These are phyloP conservation scores for Pseudocercospora ulei DNA, from an alignment of 2,329 filamentous ascomycete genomes.

Conservation along the genomic window DNA sequence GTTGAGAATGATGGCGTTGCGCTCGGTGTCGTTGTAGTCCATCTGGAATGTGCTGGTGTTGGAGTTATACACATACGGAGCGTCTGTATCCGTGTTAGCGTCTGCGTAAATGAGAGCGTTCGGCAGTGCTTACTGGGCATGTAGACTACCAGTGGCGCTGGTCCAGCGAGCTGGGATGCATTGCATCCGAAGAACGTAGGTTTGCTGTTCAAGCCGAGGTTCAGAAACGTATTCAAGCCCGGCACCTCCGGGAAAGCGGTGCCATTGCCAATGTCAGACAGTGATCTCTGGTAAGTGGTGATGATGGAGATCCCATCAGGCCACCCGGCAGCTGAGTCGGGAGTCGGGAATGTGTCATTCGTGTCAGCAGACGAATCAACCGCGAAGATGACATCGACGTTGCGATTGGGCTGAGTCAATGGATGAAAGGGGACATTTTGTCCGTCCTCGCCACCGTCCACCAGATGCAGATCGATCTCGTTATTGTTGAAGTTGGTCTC, in stretches of 20 bases:
- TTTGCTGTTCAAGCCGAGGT: slow-evolving; percentile 60
- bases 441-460: slow-evolving; percentile 67
- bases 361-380: slow-evolving; percentile 70
- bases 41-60: slow-evolving; percentile 72
- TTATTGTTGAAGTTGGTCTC: slow-evolving; percentile 50
- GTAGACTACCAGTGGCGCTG: slow-evolving; percentile 69
- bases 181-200: slow-evolving; percentile 72
- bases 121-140: slow-evolving; percentile 55
- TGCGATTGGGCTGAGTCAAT: slow-evolving; percentile 60
- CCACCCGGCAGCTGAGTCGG: slow-evolving; percentile 47
- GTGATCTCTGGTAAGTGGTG: slow-evolving; percentile 61
- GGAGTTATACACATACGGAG: slow-evolving; percentile 56
- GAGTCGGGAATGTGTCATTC: slow-evolving; percentile 29
- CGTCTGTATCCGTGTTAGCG: no score
- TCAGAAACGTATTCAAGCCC: slow-evolving; percentile 66
- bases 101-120: no score
- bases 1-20: slow-evolving; percentile 75
- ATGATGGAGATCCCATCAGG: slow-evolving; percentile 68
- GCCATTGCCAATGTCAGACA: slow-evolving; percentile 52
- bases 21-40: slow-evolving; percentile 53
- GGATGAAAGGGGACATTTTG: slow-evolving; percentile 74
- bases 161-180: slow-evolving; percentile 50
- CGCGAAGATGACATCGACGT: slow-evolving; percentile 71
- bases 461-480: slow-evolving; percentile 53
- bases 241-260: slow-evolving; percentile 64